These are phyloP conservation scores for Scedosporium minutisporum DNA, from an alignment of 2,329 filamentous ascomycete species.

Conservation along the genomic window DNA sequence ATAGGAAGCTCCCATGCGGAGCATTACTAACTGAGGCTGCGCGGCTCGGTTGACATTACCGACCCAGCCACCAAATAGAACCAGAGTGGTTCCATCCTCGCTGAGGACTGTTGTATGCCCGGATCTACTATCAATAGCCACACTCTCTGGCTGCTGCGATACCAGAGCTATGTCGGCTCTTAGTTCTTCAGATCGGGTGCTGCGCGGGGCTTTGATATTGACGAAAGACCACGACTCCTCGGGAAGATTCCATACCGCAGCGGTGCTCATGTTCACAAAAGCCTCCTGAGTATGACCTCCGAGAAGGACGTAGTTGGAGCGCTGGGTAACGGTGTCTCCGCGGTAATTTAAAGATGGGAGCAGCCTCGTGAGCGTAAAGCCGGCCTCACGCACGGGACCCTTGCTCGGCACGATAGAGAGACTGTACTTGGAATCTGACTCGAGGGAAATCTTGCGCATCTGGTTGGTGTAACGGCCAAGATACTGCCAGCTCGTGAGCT, in stretches of 20 bases:
- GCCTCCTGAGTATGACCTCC: constrained; percentile 76
- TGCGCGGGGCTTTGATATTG: constrained; percentile 44
- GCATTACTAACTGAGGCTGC: constrained; percentile 67
- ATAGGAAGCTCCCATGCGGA: constrained; percentile 67
- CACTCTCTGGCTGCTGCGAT: background rate
- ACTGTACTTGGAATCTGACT: constrained; percentile 22
- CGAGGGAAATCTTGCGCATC: constrained; percentile 56
- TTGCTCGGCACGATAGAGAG: constrained; percentile 27
- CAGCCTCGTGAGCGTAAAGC: constrained; percentile 72
- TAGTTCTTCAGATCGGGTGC: constrained; percentile 10
- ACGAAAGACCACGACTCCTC: constrained; percentile 82
- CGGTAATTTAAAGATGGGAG: constrained; percentile 60
- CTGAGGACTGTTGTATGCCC: constrained; percentile 80
- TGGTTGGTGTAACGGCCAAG: constrained; percentile 68
- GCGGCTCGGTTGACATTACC: constrained; percentile 69
- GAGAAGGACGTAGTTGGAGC: constrained; percentile 69
- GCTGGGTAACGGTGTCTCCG: constrained; percentile 56
- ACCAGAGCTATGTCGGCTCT: constrained; percentile 11
- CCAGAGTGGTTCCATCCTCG: constrained; percentile 65
- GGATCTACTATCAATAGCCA: constrained; percentile 64
- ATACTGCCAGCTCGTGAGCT: constrained; percentile 49
- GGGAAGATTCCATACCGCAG: constrained; percentile 78
- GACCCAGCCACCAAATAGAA: constrained; percentile 88
- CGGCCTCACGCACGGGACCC: constrained; percentile 60
- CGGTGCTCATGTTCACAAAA: constrained; percentile 90